Base-by-base conservation (phyloP, 345 rosid species). In the Psidium guajava region DNA sequence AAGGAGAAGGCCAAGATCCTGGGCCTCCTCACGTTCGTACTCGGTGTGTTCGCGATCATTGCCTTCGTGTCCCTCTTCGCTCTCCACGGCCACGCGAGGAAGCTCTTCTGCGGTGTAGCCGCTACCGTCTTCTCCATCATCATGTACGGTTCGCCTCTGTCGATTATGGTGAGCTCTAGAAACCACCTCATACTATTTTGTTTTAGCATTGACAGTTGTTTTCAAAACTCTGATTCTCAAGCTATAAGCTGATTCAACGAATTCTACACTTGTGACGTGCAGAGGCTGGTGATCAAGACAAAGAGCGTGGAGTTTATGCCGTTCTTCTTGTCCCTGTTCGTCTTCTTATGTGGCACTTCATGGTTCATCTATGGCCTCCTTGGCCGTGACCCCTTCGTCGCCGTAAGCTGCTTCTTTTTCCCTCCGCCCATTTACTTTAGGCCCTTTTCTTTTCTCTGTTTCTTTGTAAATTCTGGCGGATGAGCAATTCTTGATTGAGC, bases 271-370 rank as follows among this genome's bases (percentile, higher is more conserved):
- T 51, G 42, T 14, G 5, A 51, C 54, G 5, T 89, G 86, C 94
- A 97, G 99, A 94, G 98, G 84, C n/a, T 90, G 91, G 99, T 97
- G 91, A 88, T 96, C 77, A 94, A 92, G 86, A 97, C 99, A 1
- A 93, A 94, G 91, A 96, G 99, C 82, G 99, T 97, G 87, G 99
- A 97, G 92, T 97, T 44, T 89, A 96, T 97, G 99, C 98, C 99
- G 52, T 97, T 97, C 89, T 96, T 97, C 89, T 85, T 97, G 85
- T 97, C 99, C 73, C 92, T 97, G 52, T 96, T 96, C 74, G 98
- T 93, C 13, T 97, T 97, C 92, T 88, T 97, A 1, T 97, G 98
- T 52, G 99, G 99, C 86, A 97, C 99, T 77, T 96, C 98, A 6
- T 97, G 98, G 98, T 96, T 97, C 85, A 84, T 97, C 73, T 97